These are phyloP conservation scores for Gynochthodes officinalis DNA, from an alignment of 257 asterid species.

Conservation along the genomic window DNA sequence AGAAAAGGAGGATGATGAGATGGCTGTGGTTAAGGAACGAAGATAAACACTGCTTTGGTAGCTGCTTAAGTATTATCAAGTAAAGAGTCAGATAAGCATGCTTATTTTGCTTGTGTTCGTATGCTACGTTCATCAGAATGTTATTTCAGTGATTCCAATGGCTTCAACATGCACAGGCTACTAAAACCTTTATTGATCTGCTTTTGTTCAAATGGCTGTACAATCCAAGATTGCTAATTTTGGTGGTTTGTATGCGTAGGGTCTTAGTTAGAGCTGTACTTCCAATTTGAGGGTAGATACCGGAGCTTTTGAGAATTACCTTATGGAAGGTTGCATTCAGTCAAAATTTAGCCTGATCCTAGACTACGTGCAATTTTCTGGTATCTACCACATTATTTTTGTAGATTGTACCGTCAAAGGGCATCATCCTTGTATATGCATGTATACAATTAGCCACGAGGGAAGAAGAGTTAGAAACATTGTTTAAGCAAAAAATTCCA, in stretches of 20 bases:
- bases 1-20: too few relatives aligned
- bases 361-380: too few relatives aligned
- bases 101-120: slow-evolving; percentile 1
- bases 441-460: too few relatives aligned
- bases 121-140: neutral
- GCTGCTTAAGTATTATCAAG: neutral
- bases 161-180: neutral
- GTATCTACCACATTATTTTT: too few relatives aligned
- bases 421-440: too few relatives aligned
- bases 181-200: neutral
- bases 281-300: neutral
- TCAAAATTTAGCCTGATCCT: neutral
- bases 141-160: neutral
- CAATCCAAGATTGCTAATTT: neutral
- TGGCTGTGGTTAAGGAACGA: neutral
- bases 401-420: too few relatives aligned
- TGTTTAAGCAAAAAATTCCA: too few relatives aligned
- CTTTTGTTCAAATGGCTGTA: neutral
- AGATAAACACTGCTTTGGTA: neutral
- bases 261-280: neutral
- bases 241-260: neutral
- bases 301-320: neutral
- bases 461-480: too few relatives aligned
- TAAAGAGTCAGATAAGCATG: too few relatives aligned
- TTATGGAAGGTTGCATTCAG: neutral